phyloP scores from a whole-genome alignment of 75 land plant species.

The Azolla pinnata region DNA sequence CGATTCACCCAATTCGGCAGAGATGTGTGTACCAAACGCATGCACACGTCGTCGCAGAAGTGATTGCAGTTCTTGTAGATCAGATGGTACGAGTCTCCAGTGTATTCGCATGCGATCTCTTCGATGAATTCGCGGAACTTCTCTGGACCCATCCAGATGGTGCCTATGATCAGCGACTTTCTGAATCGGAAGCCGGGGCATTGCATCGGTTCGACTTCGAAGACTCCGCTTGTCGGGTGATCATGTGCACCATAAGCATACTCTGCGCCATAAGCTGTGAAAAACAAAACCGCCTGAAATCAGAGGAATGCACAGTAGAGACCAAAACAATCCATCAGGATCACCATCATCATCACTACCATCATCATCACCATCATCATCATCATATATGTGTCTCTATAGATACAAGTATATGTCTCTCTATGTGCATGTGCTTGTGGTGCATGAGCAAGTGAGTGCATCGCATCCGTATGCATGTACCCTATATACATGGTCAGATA shows the following conservation, averaged over 20 bases:
- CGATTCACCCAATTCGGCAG: slow-evolving; percentile 65
- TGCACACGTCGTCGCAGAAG: slow-evolving; percentile 45
- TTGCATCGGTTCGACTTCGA: slow-evolving; percentile 58
- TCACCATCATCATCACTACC: no score
- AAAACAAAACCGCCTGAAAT: neutral
- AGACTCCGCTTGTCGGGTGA: slow-evolving; percentile 53
- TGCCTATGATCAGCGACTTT: slow-evolving; percentile 36
- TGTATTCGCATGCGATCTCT: slow-evolving; percentile 36
- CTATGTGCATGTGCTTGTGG: no score
- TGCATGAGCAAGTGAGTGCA: no score
- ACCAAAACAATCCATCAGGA: neutral
- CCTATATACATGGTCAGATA: no score
- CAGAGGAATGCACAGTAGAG: neutral
- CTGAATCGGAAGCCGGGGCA: slow-evolving; percentile 55
- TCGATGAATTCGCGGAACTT: slow-evolving; percentile 45
- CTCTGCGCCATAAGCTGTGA: slow-evolving; percentile 1
- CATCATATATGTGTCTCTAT: no score
- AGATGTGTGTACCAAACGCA: slow-evolving; percentile 32
- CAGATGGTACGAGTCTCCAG: slow-evolving; percentile 64
- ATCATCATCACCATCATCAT: no score
- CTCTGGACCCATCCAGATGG: slow-evolving; percentile 25
- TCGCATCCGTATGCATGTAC: no score
- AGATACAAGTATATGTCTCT: no score
- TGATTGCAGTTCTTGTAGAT: slow-evolving; percentile 66
- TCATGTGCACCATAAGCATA: slow-evolving; percentile 76